phyloP scores from a whole-genome alignment of 2,329 filamentous ascomycete species.

The Arachnopeziza araneosa region DNA sequence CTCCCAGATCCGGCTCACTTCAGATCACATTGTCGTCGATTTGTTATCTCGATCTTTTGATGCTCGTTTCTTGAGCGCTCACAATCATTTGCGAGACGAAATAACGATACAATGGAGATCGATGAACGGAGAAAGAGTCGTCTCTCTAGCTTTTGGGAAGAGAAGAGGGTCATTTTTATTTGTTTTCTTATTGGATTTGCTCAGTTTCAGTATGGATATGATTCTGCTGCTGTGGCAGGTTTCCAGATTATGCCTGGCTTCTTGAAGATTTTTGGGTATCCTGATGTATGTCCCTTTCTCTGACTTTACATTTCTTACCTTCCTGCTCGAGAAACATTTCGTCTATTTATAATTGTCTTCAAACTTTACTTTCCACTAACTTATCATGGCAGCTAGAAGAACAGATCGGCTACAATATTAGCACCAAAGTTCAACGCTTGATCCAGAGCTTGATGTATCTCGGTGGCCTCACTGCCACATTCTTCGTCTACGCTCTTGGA shows the following conservation, averaged over 20 bases:
- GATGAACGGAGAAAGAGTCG: not conserved
- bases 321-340: not conserved
- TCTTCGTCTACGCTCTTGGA: not conserved
- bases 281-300: not conserved
- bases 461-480: conserved; percentile 1
- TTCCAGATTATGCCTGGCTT: conserved; percentile 7
- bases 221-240: conserved; percentile 2
- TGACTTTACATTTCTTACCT: not conserved
- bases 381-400: not conserved
- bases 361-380: not conserved
- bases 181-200: conserved; percentile 4
- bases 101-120: not conserved
- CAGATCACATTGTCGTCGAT: too few species aligned
- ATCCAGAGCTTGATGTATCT: conserved; percentile 7
- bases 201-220: conserved; percentile 7
- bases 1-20: not conserved
- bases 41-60: too few species aligned
- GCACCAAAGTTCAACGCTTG: conserved; percentile 4
- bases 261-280: conserved; percentile 4
- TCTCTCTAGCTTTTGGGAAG: conserved; percentile 4
- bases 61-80: too few species aligned
- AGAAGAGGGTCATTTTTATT: not conserved
- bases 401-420: conserved; percentile 3
- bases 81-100: not conserved
- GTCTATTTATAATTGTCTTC: not conserved